Conservation (phyloP, 2,329 filamentous ascomycete genomes). For the Monilinia laxa region DNA sequence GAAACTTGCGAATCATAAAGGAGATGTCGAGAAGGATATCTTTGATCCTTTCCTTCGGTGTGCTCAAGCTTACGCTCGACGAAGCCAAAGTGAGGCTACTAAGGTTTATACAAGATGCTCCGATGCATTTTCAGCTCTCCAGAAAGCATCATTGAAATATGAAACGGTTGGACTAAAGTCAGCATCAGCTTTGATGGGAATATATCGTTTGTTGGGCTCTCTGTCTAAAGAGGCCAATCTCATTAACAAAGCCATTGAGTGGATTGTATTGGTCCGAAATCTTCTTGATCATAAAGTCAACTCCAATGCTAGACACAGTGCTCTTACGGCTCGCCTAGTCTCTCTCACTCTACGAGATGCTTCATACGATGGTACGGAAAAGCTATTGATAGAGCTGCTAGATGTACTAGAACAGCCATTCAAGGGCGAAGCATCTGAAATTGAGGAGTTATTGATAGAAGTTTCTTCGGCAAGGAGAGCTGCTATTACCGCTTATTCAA, state of each 20-base stretch:
- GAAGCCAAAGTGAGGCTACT: conserved; percentile 39
- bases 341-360: conserved; percentile 53
- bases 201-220: conserved; percentile 53
- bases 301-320: conserved; percentile 44
- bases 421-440: conserved; percentile 57
- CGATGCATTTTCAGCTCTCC: conserved; percentile 30
- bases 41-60: conserved; percentile 65
- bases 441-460: conserved; percentile 60
- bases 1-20: conserved; percentile 59
- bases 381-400: conserved; percentile 50
- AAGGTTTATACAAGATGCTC: conserved; percentile 33
- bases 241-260: conserved; percentile 53
- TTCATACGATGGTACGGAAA: conserved; percentile 43
- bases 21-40: conserved; percentile 62
- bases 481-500: conserved; percentile 43
- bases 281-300: conserved; percentile 29
- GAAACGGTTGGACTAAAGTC: conserved; percentile 27
- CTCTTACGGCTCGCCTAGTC: conserved; percentile 55
- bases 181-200: conserved; percentile 30
- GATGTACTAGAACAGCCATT: conserved; percentile 58
- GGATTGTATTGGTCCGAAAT: conserved; percentile 49
- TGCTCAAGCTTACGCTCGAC: conserved; percentile 58
- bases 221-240: conserved; percentile 49
- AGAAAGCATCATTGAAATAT: conserved; percentile 29
- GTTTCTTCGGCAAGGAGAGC: conserved; percentile 56